Evolutionary conservation across 2,329 filamentous ascomycete species (phyloP).

Genomic region (Stachybotrys chlorohalonatus): DNA sequence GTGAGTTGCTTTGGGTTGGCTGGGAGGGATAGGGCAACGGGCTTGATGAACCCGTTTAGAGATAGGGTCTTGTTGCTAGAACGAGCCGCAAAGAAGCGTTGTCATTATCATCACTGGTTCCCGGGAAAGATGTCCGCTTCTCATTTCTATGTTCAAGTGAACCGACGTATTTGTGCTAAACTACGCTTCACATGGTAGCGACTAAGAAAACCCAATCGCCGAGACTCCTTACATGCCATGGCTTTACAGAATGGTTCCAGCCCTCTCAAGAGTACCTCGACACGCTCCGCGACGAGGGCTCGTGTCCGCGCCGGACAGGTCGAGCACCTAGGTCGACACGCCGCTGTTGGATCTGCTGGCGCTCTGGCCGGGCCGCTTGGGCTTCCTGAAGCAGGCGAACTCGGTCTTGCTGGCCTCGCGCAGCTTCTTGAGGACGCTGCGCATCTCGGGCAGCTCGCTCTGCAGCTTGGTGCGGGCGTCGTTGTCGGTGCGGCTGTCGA

Average conservation of each 20-base stretch:
- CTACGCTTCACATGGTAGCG: no score
- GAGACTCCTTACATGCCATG: not conserved
- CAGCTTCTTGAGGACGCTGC: conserved; percentile 73
- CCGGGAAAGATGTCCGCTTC: no score
- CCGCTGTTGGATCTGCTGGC: conserved; percentile 23
- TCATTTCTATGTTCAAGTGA: no score
- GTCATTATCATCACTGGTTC: no score
- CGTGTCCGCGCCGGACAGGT: conserved; percentile 1
- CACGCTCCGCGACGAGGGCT: not conserved
- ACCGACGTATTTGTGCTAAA: no score
- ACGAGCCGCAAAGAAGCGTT: no score
- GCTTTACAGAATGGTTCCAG: not conserved
- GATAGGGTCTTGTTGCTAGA: no score
- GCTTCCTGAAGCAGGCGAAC: conserved; percentile 76
- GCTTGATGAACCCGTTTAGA: no score
- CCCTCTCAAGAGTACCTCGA: not conserved
- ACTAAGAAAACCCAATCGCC: not conserved
- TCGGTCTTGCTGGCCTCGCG: conserved; percentile 75
- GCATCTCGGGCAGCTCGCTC: conserved; percentile 82
- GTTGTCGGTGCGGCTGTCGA: conserved; percentile 84
- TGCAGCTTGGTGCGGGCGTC: conserved; percentile 73
- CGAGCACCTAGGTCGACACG: conserved; percentile 16
- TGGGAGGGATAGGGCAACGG: no score
- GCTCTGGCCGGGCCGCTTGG: conserved; percentile 33
- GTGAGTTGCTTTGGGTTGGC: no score